Conservation (phyloP, 1,284 basidiomycete genomes). For the Papiliotrema fonsecae region DNA sequence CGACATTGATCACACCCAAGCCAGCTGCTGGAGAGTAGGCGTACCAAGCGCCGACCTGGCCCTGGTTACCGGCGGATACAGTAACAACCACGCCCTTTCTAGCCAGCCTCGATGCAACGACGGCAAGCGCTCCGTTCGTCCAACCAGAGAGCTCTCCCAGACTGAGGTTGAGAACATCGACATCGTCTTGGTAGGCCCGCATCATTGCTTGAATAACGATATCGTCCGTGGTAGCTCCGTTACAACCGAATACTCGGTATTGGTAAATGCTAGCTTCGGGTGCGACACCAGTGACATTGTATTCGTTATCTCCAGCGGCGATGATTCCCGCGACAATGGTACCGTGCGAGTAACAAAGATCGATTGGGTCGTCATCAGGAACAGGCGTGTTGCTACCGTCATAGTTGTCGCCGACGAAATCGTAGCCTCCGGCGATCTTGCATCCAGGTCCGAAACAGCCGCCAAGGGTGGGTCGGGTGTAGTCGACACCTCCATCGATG, state of each 20-base stretch:
- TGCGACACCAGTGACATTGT: constrained; percentile 49
- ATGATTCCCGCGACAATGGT: constrained; percentile 65
- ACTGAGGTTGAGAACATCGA: constrained; percentile 62
- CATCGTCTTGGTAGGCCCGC: constrained; percentile 51
- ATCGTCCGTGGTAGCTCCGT: constrained; percentile 44
- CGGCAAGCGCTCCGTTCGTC: constrained; percentile 55
- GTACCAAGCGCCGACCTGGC: constrained; percentile 47
- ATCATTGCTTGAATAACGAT: constrained; percentile 47
- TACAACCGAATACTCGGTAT: constrained; percentile 49
- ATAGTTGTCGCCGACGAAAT: constrained; percentile 46
- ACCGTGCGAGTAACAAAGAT: constrained; percentile 54
- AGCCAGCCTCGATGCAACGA: constrained; percentile 57
- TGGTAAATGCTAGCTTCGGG: constrained; percentile 37
- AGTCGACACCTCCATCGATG: constrained; percentile 55
- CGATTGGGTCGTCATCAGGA: constrained; percentile 46
- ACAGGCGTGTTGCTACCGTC: constrained; percentile 39
- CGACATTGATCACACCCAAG: constrained; percentile 38
- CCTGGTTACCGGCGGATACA: constrained; percentile 46
- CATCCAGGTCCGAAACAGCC: constrained; percentile 59
- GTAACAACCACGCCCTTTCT: constrained; percentile 53
- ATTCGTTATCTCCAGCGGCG: constrained; percentile 52
- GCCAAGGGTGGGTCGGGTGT: constrained; percentile 61
- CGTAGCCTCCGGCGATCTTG: constrained; percentile 51
- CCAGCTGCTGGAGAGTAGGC: constrained; percentile 45
- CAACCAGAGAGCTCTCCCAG: constrained; percentile 58